Percentiles rank a stretch among this genome's conserved stretches.
Conservation (phyloP, 148 eudicot species). For the Arbutus unedo region DNA sequence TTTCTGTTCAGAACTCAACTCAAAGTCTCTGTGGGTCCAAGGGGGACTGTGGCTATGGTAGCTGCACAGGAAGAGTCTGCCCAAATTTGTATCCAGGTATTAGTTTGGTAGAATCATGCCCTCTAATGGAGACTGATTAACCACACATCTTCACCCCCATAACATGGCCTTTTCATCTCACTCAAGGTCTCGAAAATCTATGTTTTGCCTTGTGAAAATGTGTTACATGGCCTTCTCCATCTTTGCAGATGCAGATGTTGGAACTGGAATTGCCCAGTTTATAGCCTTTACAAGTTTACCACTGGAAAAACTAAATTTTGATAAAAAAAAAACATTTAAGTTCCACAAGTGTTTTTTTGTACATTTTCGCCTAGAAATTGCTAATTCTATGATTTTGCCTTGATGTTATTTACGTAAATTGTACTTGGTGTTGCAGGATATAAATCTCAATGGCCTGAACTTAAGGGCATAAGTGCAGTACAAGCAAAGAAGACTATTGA, state of each 20-base stretch:
- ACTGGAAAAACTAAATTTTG: neutral
- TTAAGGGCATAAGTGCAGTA: neutral
- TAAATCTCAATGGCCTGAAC: constrained; percentile 2
- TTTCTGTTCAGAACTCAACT: neutral
- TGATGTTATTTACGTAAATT: neutral
- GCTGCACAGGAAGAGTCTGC: neutral
- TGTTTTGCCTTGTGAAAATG: neutral
- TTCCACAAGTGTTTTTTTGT: neutral
- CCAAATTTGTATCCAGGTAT: constrained; percentile 3
- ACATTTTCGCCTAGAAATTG: neutral
- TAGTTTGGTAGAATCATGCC: neutral
- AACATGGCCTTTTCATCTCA: neutral
- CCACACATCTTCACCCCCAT: neutral
- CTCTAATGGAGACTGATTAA: neutral
- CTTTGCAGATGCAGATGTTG: neutral
- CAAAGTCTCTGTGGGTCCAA: neutral
- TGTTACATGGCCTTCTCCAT: neutral
- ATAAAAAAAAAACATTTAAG: neutral
- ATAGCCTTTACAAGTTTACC: neutral
- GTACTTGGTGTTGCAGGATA: neutral
- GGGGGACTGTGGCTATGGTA: neutral
- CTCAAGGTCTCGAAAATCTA: neutral
- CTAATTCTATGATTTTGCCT: neutral
- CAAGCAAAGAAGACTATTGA: neutral
- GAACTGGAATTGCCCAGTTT: neutral